A percentile compares a stretch with the other conserved stretches of the same genome.
phyloP scores from a whole-genome alignment of 2,329 filamentous ascomycete species.

The Calonectria leucothoes region DNA sequence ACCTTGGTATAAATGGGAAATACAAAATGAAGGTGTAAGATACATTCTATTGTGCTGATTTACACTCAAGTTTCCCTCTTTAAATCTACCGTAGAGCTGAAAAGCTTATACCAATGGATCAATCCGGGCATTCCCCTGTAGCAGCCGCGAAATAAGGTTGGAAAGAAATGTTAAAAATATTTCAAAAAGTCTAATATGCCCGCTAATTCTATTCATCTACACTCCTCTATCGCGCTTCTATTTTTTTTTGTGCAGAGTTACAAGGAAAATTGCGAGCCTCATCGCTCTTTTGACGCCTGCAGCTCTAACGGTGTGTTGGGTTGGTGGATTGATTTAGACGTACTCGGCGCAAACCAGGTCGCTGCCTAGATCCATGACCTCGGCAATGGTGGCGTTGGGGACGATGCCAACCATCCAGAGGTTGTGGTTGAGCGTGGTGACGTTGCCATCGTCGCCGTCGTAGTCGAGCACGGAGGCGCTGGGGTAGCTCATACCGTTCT shows the following conservation, averaged over 20 bases:
- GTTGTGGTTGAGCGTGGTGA: slow-evolving; percentile 28
- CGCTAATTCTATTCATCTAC: background rate
- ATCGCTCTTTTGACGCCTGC: too few species aligned
- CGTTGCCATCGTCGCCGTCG: slow-evolving; percentile 20
- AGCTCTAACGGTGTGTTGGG: too few species aligned
- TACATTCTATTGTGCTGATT: too few species aligned
- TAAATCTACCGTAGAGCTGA: too few species aligned
- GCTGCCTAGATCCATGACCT: slow-evolving; percentile 34
- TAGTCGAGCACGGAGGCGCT: slow-evolving; percentile 14
- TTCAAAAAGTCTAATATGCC: too few species aligned
- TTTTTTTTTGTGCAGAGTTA: background rate
- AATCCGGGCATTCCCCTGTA: too few species aligned
- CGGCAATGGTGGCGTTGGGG: slow-evolving; percentile 40
- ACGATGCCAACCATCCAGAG: slow-evolving; percentile 19
- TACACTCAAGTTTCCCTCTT: too few species aligned
- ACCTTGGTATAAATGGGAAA: background rate
- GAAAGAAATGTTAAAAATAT: too few species aligned
- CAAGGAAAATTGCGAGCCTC: background rate
- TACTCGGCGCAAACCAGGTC: slow-evolving; percentile 33
- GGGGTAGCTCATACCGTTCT: slow-evolving; percentile 16
- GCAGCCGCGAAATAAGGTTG: too few species aligned
- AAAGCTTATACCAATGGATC: too few species aligned
- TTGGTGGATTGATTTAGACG: background rate
- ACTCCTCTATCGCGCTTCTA: too few species aligned
- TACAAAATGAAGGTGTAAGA: too few species aligned